Evolutionary conservation across 345 rosid genomes (phyloP).

Genomic region (Corymbia maculata): DNA sequence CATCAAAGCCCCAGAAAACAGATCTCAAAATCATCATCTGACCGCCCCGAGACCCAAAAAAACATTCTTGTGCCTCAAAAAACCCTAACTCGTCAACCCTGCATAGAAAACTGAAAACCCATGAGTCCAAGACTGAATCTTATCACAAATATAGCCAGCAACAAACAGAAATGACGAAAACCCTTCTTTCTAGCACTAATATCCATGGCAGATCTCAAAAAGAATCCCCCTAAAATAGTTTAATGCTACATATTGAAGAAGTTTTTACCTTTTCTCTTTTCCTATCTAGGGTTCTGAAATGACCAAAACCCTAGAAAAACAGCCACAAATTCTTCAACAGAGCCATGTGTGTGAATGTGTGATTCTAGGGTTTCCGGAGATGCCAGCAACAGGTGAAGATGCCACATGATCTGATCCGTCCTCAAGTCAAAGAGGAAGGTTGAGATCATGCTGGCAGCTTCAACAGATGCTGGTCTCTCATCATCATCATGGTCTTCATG

Average conservation of each 20-base stretch:
- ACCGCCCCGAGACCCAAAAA: conserved; percentile 19
- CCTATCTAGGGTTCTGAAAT: background rate
- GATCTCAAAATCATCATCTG: conserved; percentile 21
- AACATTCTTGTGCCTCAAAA: background rate
- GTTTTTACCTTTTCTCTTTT: background rate
- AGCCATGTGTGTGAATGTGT: background rate
- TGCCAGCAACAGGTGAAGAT: conserved; percentile 74
- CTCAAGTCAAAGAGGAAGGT: conserved; percentile 11
- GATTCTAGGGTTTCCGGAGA: conserved; percentile 19
- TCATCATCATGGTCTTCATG: background rate
- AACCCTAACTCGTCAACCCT: conserved; percentile 3
- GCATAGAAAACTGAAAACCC: background rate
- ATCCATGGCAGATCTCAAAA: background rate
- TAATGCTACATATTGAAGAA: background rate
- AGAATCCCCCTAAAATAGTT: background rate
- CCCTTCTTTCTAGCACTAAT: background rate
- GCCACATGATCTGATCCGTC: conserved; percentile 73
- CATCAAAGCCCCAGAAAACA: conserved; percentile 10
- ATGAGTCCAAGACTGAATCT: background rate
- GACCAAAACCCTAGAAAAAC: background rate
- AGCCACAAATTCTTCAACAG: background rate
- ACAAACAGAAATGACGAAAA: background rate
- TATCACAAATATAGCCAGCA: background rate
- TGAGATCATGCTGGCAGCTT: conserved; percentile 99
- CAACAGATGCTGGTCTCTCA: conserved; percentile 60